A percentile compares a stretch with the other conserved stretches of the same genome.
Conservation (phyloP, 345 rosid genomes). For the Raphanus sativus region DNA sequence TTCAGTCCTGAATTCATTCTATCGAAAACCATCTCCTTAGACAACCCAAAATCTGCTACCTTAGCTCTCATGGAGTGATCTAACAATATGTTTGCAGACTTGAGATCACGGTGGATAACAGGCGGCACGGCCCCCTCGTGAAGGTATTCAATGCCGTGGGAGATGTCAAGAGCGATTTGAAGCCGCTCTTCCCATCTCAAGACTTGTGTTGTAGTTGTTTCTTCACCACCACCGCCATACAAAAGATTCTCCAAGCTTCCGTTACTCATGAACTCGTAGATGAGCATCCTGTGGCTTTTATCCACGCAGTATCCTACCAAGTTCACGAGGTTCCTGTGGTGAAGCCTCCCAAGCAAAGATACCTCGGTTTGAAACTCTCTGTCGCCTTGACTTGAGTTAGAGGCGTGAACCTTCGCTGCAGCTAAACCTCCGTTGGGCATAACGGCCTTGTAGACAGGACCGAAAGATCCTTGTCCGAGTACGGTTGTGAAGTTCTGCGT, state of each 20-base stretch:
- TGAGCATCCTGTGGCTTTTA: slow-evolving; percentile 73
- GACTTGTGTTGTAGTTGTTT: slow-evolving; percentile 21
- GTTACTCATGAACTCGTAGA: slow-evolving; percentile 95
- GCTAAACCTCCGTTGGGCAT: slow-evolving; percentile 63
- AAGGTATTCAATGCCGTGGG: slow-evolving; percentile 94
- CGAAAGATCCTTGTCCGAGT: slow-evolving; percentile 92
- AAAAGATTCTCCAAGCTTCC: slow-evolving; percentile 86
- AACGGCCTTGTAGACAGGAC: slow-evolving; percentile 86
- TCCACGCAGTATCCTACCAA: slow-evolving; percentile 85
- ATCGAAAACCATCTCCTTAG: slow-evolving; percentile 80
- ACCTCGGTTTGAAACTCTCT: slow-evolving; percentile 97
- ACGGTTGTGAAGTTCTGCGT: slow-evolving; percentile 78
- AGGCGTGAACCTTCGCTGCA: slow-evolving; percentile 92
- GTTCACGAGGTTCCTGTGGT: slow-evolving; percentile 95
- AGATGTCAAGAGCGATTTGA: slow-evolving; percentile 79
- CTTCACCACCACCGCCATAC: slow-evolving; percentile 59
- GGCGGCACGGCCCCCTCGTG: slow-evolving; percentile 98
- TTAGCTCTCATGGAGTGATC: slow-evolving; percentile 90
- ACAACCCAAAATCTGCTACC: slow-evolving; percentile 97
- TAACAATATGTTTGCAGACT: slow-evolving; percentile 85
- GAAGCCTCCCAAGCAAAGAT: slow-evolving; percentile 83
- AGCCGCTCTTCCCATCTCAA: slow-evolving; percentile 85
- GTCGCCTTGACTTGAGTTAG: slow-evolving; percentile 88
- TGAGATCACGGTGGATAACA: slow-evolving; percentile 93
- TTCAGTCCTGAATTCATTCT: slow-evolving; percentile 75